Percentiles rank a stretch among this genome's conserved stretches.
phyloP scores from a whole-genome alignment of 148 eudicot genomes.

The Drosera capensis region DNA sequence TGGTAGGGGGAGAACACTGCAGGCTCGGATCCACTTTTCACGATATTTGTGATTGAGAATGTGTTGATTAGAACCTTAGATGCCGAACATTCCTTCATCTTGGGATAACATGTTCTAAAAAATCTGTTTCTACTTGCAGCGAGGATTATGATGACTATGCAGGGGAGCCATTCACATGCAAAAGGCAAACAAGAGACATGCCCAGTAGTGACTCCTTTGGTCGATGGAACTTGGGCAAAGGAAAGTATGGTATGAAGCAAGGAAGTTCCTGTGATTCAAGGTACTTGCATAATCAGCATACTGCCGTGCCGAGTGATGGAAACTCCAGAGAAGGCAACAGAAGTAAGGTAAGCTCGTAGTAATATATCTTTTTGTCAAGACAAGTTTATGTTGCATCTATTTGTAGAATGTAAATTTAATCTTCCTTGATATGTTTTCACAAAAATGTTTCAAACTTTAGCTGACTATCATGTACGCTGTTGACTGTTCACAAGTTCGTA shows the following conservation, averaged over 20 bases:
- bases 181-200: constrained; percentile 27
- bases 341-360: background rate
- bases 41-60: too few relatives aligned
- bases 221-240: constrained; percentile 39
- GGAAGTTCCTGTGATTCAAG: background rate
- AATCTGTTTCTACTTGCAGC: constrained; percentile 22
- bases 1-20: too few relatives aligned
- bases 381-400: background rate
- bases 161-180: constrained; percentile 30
- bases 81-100: background rate
- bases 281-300: background rate
- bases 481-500: background rate
- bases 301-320: background rate
- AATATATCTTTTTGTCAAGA: background rate
- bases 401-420: background rate
- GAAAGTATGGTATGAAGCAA: constrained; percentile 15
- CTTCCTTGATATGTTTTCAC: background rate
- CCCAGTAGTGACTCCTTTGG: constrained; percentile 12
- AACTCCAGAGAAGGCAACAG: background rate
- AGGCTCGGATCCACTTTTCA: too few relatives aligned
- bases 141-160: constrained; percentile 44
- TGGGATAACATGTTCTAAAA: background rate
- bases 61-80: too few relatives aligned
- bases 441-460: background rate
- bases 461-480: background rate